Conservation (phyloP, 257 asterid species). For the Solanum boliviense region DNA sequence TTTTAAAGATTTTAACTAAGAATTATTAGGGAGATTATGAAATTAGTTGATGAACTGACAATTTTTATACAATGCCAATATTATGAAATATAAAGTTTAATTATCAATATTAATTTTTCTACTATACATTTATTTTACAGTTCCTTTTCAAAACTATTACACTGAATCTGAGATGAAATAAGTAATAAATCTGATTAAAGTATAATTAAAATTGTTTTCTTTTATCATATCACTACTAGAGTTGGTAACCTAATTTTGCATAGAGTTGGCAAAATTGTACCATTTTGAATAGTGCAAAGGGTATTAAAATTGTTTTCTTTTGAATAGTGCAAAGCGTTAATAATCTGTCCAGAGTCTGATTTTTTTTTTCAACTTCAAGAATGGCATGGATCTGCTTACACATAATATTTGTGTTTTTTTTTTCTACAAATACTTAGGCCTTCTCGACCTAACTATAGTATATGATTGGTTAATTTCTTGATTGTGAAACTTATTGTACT, state of each 20-base stretch:
- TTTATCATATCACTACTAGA: no score
- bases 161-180: background rate
- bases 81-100: background rate
- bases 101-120: background rate
- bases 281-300: background rate
- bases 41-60: background rate
- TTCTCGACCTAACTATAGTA: background rate
- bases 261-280: background rate
- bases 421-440: background rate
- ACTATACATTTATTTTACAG: background rate
- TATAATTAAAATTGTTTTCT: no score
- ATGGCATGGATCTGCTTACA: background rate
- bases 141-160: background rate
- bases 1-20: background rate
- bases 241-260: no score
- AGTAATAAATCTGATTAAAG: background rate
- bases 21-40: background rate
- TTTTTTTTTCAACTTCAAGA: background rate
- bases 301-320: no score
- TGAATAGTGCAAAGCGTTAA: no score
- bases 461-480: background rate
- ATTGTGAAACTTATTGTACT: background rate
- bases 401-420: background rate
- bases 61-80: background rate
- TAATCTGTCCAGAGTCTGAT: no score